Percentiles rank a stretch among this genome's conserved stretches.
Evolutionary conservation across 1,139 yeast genomes (phyloP).

Genomic region (Blastobotrys aristatus): DNA sequence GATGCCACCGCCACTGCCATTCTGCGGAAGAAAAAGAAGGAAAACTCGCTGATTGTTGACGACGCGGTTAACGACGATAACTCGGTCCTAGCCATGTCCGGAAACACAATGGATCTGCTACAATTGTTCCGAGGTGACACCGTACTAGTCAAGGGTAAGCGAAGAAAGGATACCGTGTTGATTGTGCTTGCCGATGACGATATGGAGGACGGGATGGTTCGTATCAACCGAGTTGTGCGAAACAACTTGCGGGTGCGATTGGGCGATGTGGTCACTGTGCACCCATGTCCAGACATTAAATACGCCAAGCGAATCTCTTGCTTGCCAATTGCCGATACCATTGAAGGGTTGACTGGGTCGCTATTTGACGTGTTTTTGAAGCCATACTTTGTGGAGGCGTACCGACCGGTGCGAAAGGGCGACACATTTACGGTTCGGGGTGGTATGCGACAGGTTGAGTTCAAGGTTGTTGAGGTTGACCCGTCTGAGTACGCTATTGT

Average conservation of each 20-base stretch:
- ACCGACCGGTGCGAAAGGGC: conserved; percentile 97
- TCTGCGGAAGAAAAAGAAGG: conserved; percentile 95
- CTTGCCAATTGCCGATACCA: conserved; percentile 95
- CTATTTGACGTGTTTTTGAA: conserved; percentile 92
- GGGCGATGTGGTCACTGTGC: conserved; percentile 86
- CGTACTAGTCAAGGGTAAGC: conserved; percentile 94
- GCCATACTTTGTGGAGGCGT: conserved; percentile 98
- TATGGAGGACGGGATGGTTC: conserved; percentile 90
- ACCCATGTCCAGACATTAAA: conserved; percentile 97
- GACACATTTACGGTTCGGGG: conserved; percentile 96
- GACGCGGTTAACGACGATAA: conserved; percentile 97
- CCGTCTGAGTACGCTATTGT: conserved; percentile 97
- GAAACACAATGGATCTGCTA: conserved; percentile 90
- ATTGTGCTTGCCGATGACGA: conserved; percentile 96
- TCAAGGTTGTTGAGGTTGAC: conserved; percentile 96
- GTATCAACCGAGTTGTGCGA: conserved; percentile 93
- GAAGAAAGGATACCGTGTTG: conserved; percentile 96
- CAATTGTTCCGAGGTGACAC: conserved; percentile 98
- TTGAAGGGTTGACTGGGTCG: conserved; percentile 98
- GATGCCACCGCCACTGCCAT: conserved; percentile 97
- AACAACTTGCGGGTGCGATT: conserved; percentile 90
- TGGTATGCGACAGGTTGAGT: conserved; percentile 98
- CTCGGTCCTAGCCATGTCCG: conserved; percentile 90
- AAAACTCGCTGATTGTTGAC: conserved; percentile 87
- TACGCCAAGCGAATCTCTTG: conserved; percentile 87